Evolutionary conservation across 2,329 filamentous ascomycete genomes (phyloP), one percentile per base, ranked within the genome.

Genomic region (Claviceps africana): DNA sequence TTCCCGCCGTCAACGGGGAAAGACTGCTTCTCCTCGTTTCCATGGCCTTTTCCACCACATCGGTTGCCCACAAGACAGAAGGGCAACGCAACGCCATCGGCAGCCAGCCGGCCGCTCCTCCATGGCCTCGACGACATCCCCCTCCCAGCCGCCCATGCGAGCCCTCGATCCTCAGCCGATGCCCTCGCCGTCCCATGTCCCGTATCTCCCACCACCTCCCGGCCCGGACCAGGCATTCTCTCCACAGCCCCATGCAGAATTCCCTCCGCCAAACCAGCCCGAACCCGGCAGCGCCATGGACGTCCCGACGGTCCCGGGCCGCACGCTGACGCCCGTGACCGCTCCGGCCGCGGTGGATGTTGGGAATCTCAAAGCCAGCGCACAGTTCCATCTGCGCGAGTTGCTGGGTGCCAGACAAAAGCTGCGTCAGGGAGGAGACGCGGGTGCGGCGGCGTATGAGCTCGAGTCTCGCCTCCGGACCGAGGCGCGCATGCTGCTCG

Each of bases 401-500:
- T 67, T 66, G 48, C 53, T 69, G 21, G 59, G 59, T 3, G 55
- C 70, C 17, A 63, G 64, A 57, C 59, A 59, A 19, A 63, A 64
- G 58, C 56, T 63, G 49, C 60, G 56, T 50, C 58, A 57, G 45
- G 55, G 55, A 46, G 64, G 60, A 42, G 63, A 57, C 35, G 48
- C 21, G 28, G 59, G 55, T 59, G 62, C 61, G 52, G 64, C 58
- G 56, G 64, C 57, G 37, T 55, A 66, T 19, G 65, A 67, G n/a
- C 61, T 73, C 35, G 71, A 76, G 46, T 63, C 67, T 3, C 70
- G 70, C 30, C 61, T 78, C 46, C 65, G 70, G 7, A 56, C 58
- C 6, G 73, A 77, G 59, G 67, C 68, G 6, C 67, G 61, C 30
- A 56, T 70, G 8, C 66, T 72, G n/a, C 56, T 75, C 10, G 64